Base-by-base conservation (phyloP, 495 filamentous ascomycete species). In the Lophiostoma macrostomum region DNA sequence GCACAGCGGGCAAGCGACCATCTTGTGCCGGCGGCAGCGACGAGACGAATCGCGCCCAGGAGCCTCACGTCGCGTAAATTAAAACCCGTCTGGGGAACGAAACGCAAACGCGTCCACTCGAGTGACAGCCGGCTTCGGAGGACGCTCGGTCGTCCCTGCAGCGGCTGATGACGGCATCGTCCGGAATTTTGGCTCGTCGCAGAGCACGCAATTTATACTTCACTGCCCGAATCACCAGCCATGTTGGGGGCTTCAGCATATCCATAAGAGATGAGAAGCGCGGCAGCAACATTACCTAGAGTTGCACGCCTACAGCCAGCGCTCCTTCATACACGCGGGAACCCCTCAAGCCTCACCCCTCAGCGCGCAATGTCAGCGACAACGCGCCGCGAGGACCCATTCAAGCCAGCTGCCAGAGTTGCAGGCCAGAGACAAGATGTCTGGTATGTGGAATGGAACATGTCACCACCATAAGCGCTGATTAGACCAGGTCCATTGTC, bases 1-100 rank as follows among this genome's bases (percentile, higher is more conserved):
- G 71, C 93, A 98, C 49, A 91, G 87, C 5, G 93, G 93, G 65
- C 93, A 98, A 49, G 78, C 77, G 27, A 98, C 90, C 83, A 87
- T 89, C n/a, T n/a, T n/a, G n/a, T n/a, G n/a, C n/a, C n/a, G n/a
- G n/a, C n/a, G n/a, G n/a, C n/a, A n/a, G n/a, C n/a, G n/a, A n/a
- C n/a, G n/a, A n/a, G n/a, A n/a, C n/a, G n/a, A n/a, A n/a, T n/a
- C n/a, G n/a, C n/a, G n/a, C n/a, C n/a, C n/a, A n/a, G n/a, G n/a
- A 7, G 25, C n/a, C 11, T n/a, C 13, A 12, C 22, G 44, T 45
- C 59, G 53, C 59, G 50, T 60, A 60, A 46, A 60, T 45, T 54
- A 54, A 60, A 6, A 5, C 25, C 13, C 14, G 30, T 28, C 48
- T 41, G 48, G 56, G 56, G 50, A 58, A 52, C 23, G 49, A 27